These are phyloP conservation scores for Diutina pseudorugosa DNA, from an alignment of 1,139 yeast genomes.

Conservation along the genomic window DNA sequence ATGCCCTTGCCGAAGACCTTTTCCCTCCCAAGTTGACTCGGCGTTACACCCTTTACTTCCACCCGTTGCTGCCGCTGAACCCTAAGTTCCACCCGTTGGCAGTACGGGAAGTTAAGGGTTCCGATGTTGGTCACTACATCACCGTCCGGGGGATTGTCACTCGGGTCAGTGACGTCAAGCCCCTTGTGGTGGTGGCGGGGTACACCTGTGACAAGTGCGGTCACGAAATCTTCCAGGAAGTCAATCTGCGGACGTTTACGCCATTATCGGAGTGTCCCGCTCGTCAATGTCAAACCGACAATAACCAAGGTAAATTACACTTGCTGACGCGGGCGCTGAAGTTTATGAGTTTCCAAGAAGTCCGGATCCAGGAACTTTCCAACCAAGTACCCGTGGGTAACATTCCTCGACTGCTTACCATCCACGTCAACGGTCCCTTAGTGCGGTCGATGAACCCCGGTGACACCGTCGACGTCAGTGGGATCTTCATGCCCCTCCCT, in stretches of 20 bases:
- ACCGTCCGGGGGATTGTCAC: constrained; percentile 93
- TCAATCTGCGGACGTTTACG: constrained; percentile 68
- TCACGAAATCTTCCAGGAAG: constrained; percentile 91
- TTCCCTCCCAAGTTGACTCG: constrained; percentile 85
- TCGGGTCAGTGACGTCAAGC: constrained; percentile 92
- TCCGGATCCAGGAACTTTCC: constrained; percentile 86
- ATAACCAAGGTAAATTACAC: constrained; percentile 78
- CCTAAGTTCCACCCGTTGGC: constrained; percentile 37
- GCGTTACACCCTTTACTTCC: constrained; percentile 77
- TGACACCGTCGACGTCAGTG: constrained; percentile 85
- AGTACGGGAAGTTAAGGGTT: constrained; percentile 83
- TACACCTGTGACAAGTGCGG: constrained; percentile 98
- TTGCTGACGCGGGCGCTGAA: constrained; percentile 95
- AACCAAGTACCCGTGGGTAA: constrained; percentile 97
- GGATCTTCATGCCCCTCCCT: constrained; percentile 88
- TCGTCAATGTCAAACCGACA: constrained; percentile 63
- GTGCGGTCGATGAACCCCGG: constrained; percentile 89
- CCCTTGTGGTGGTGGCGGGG: constrained; percentile 81
- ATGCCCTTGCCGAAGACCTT: constrained; percentile 21
- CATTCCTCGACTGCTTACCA: constrained; percentile 76
- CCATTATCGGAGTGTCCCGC: constrained; percentile 85
- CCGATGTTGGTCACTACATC: constrained; percentile 71
- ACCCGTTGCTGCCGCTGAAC: constrained; percentile 46
- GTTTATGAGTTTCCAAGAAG: constrained; percentile 91
- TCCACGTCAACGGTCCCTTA: constrained; percentile 82